Percentiles rank a stretch among this genome's conserved stretches.
These are phyloP conservation scores for Zygoascus sp. DNA, from an alignment of 1,139 yeast species.

Conservation along the genomic window DNA sequence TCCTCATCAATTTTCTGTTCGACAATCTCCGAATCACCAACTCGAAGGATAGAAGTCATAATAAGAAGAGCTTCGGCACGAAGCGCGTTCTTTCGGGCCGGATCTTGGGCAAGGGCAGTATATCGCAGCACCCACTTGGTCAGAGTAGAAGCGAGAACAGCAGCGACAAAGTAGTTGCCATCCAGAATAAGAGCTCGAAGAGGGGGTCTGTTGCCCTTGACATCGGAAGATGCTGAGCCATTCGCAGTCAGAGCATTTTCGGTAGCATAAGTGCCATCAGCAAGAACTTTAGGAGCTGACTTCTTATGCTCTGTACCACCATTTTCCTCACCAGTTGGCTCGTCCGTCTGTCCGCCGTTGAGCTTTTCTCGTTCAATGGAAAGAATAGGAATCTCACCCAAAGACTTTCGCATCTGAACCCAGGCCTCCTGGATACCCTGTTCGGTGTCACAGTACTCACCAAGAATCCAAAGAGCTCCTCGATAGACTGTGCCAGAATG, in stretches of 20 bases:
- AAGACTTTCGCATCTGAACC: constrained; percentile 74
- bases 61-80: constrained; percentile 93
- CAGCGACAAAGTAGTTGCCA: constrained; percentile 88
- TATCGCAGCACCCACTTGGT: constrained; percentile 84
- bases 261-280: constrained; percentile 98
- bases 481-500: constrained; percentile 89
- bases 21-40: constrained; percentile 76
- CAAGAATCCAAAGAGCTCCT: constrained; percentile 93
- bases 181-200: constrained; percentile 74
- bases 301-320: constrained; percentile 35
- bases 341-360: constrained; percentile 33
- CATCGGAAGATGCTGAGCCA: constrained; percentile 32
- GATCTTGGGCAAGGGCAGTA: constrained; percentile 52
- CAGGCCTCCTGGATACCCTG: constrained; percentile 76
- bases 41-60: constrained; percentile 86
- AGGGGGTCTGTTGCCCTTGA: constrained; percentile 49
- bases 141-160: constrained; percentile 82
- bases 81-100: constrained; percentile 63
- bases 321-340: constrained; percentile 24
- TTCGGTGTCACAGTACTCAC: constrained; percentile 80
- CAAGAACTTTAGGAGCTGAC: constrained; percentile 77
- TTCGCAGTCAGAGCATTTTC: constrained; percentile 73
- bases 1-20: constrained; percentile 88
- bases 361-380: constrained; percentile 58
- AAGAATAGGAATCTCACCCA: constrained; percentile 90